Evolutionary conservation across 495 filamentous ascomycete genomes (phyloP), one percentile per base, ranked within the genome.

Genomic region (Aspergillus sparsus): DNA sequence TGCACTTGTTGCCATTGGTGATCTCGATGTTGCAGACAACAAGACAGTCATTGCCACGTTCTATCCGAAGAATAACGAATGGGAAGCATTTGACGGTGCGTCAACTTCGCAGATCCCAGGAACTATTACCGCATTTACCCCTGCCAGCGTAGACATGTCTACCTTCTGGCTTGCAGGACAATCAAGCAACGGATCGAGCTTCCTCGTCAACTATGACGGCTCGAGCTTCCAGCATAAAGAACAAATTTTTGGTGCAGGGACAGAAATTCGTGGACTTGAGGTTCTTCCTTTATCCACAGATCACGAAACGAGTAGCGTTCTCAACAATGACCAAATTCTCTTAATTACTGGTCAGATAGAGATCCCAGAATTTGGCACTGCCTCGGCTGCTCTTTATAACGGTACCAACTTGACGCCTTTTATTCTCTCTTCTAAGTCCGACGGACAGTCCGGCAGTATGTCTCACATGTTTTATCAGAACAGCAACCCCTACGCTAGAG

Each of bases 321-420:
- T 98, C 21, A 76, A 83, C 37, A 73, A 80, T 12, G 76, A 85
- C 51, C 82, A 94, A 68, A 79, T 82, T 1, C 84, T 99, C n/a
- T 78, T 99, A 57, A 71, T 97, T 46, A 88, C 91, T 53, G 94
- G 94, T 33, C 82, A 88, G 50, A 83, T 98, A 56, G 78, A 83
- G 52, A 77, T 97, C 35, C 85, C 89, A 0, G 72, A 73, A 50
- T 95, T 91, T 70, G 93, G 93, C 61, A 85, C 85, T 63, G 90
- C 87, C 11, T 96, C 93, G n/a, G 92, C 89, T 1, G 94, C 85
- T 5, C 75, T 97, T 41, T 98, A 85, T 72, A 88, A 98, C 64
- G 93, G 94, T 62, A 90, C 84, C 5, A 77, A 73, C 10, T 83
- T 95, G 66, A 76, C 76, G 27, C 94, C 94, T 7, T 96, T 92